Conservation (phyloP, 2,329 filamentous ascomycete species). For the Aspergillus ibericus region DNA sequence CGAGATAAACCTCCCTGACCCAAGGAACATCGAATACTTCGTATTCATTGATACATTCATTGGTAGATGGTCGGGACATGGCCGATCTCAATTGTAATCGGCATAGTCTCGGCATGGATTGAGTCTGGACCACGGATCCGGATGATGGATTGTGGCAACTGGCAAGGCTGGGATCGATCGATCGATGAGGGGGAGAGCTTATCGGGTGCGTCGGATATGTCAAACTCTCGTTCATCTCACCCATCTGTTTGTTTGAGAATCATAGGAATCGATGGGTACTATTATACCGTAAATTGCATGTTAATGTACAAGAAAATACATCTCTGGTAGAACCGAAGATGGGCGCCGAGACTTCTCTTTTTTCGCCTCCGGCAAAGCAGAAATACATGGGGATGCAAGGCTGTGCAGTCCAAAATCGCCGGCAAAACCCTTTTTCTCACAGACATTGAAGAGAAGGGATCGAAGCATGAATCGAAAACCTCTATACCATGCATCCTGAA, state of each 20-base stretch:
- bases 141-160: not conserved
- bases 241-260: no score
- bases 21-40: no score
- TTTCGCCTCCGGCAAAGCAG: constrained; percentile 15
- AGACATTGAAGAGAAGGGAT: constrained; percentile 26
- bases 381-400: constrained; percentile 25
- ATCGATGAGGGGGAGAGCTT: not conserved
- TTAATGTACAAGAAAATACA: constrained; percentile 37
- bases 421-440: constrained; percentile 28
- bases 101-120: no score
- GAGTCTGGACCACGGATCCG: no score
- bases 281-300: constrained; percentile 31
- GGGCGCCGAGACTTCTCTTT: constrained; percentile 20
- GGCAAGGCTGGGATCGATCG: not conserved
- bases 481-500: constrained; percentile 40
- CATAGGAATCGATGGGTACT: no score
- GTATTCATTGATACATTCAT: not conserved
- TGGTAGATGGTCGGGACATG: no score
- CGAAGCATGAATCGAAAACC: constrained; percentile 29
- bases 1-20: no score
- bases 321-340: constrained; percentile 12
- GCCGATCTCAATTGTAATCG: not conserved
- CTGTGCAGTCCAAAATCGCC: constrained; percentile 29
- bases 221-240: not conserved
- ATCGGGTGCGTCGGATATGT: not conserved